Base-by-base conservation (phyloP, 805 yeast species). In the Metschnikowia drakensbergensis region DNA sequence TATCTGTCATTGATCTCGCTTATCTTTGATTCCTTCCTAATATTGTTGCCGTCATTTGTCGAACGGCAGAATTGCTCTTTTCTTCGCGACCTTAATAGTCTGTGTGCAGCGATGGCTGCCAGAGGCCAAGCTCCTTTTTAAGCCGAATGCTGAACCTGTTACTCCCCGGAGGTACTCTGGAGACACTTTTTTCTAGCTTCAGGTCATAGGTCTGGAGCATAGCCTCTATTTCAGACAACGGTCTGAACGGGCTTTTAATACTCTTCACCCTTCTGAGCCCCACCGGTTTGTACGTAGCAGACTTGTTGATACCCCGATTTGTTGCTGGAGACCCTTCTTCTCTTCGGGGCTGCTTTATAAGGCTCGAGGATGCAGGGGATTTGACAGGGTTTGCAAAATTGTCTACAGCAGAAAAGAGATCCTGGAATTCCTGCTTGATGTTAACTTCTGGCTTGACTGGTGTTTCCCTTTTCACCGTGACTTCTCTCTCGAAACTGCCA, bases 401-500 rank as follows among this genome's bases (percentile, higher is more conserved):
- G 3, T 17, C 32, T n/a, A 9, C 23, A 9, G 32, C 13, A 37
- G 23, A 37, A 13, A 37, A n/a, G 9, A 37, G 37, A 5, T 42
- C 45, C 27, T 9, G 37, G 27, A 33, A 8, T 28, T 33, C 45
- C 45, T 42, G 29, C 29, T 42, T 33, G 26, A 42, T 26, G 9
- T n/a, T 27, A 26, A 37, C 13, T 27, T 27, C 41, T 9, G 41
- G 32, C 17, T 37, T 37, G 26, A 27, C 32, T 5, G 25, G n/a
- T 23, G 34, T 23, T 32, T 40, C 43, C n/a, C 36, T 30, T n/a
- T 25, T 30, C 29, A 40, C 9, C 7, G 43, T 30, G 3, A 74
- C 58, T 55, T 76, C 77, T 36, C 79, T 55, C 49, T 67, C 72
- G 49, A 59, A 68, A 9, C 55, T 55, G 4, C 66, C 68, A n/a